Percentiles rank a stretch among this genome's conserved stretches.
Evolutionary conservation across 805 yeast species (phyloP).

Genomic region (Maudiozyma pseudohumilis): DNA sequence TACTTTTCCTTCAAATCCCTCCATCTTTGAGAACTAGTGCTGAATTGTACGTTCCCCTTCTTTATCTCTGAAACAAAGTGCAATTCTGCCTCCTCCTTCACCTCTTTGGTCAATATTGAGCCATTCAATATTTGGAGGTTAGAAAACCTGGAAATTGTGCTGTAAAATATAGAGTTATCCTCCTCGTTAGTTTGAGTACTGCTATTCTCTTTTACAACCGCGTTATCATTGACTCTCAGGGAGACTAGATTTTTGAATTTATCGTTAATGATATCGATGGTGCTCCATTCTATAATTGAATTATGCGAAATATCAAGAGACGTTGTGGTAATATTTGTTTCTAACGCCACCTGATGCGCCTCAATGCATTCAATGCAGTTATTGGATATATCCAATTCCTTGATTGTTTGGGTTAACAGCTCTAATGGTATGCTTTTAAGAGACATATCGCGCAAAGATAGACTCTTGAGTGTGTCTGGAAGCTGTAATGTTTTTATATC

Average conservation of each 20-base stretch:
- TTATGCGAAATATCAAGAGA: conserved; percentile 46
- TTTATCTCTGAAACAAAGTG: conserved; percentile 48
- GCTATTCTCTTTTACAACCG: conserved; percentile 28
- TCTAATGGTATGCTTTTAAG: conserved; percentile 10
- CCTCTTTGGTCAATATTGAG: conserved; percentile 34
- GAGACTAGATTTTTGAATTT: conserved; percentile 36
- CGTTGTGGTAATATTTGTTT: conserved; percentile 6
- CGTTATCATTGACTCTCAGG: conserved; percentile 45
- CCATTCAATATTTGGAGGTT: conserved; percentile 47
- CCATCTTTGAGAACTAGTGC: conserved; percentile 32
- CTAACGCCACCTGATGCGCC: not conserved
- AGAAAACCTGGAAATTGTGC: conserved; percentile 39
- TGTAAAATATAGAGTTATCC: conserved; percentile 9
- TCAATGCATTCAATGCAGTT: conserved; percentile 4
- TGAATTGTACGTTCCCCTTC: conserved; percentile 20
- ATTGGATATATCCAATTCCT: conserved; percentile 8
- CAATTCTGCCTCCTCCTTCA: conserved; percentile 56
- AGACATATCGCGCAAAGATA: not conserved
- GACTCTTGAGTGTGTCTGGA: conserved; percentile 3
- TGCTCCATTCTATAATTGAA: conserved; percentile 36
- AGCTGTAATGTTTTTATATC: conserved; percentile 1
- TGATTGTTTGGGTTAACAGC: conserved; percentile 2
- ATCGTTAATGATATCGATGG: conserved; percentile 35
- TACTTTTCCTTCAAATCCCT: conserved; percentile 31
- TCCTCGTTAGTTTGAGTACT: conserved; percentile 13